phyloP scores from a whole-genome alignment of 495 filamentous ascomycete genomes.

The Cercophora newfieldiana region DNA sequence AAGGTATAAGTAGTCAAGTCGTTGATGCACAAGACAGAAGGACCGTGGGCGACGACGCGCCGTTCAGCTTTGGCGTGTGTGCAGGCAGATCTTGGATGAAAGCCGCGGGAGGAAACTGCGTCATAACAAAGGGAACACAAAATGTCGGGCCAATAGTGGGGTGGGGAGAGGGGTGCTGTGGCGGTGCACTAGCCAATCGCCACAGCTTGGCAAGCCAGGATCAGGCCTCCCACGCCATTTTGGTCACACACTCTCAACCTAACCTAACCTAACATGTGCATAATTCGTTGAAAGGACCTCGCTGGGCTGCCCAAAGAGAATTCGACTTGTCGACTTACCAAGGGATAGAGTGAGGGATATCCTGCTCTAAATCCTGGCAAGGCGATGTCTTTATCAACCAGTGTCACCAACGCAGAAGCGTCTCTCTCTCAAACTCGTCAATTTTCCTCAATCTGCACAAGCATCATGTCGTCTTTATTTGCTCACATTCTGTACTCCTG shows the following conservation, averaged over 20 bases:
- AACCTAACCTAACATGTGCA: not conserved
- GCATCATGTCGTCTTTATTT: conserved; percentile 2
- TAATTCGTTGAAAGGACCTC: not conserved
- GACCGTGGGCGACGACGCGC: conserved; percentile 13
- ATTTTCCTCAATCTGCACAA: not conserved
- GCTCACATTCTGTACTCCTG: not conserved
- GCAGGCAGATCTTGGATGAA: conserved; percentile 27
- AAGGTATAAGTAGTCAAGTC: not conserved
- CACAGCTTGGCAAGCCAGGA: not conserved
- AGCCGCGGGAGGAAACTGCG: conserved; percentile 26
- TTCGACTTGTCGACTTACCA: too few relatives aligned
- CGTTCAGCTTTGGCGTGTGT: conserved; percentile 5
- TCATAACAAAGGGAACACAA: conserved; percentile 32
- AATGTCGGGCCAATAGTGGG: conserved; percentile 26
- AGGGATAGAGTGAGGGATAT: too few relatives aligned
- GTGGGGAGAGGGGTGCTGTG: conserved; percentile 13
- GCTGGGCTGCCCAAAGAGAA: not conserved
- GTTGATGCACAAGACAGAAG: not conserved
- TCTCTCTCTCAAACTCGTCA: not conserved
- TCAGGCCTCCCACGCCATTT: conserved; percentile 1
- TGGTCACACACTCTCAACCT: not conserved
- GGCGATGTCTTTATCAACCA: too few relatives aligned
- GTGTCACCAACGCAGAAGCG: too few relatives aligned
- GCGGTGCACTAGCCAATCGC: conserved; percentile 27
- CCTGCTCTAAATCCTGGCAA: too few relatives aligned